Evolutionary conservation across 768 basidiomycete species (phyloP), one percentile per base, ranked within the genome.

Genomic region (Cantharellus cinnabarinus): DNA sequence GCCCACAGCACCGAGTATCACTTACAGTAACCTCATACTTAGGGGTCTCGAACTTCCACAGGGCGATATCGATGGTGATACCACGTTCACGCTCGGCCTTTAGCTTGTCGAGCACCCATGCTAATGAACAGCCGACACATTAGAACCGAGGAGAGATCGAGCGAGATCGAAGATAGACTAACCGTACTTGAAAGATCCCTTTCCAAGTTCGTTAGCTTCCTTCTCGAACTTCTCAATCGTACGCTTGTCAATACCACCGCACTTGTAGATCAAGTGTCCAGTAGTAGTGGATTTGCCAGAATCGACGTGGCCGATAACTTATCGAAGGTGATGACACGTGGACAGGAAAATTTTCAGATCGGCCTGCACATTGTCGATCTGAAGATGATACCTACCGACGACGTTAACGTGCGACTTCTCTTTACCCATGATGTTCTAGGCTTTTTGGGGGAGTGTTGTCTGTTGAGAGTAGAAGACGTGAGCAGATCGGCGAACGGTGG

Each of bases 1-100:
- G 59, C 20, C 44, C 10, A 48, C 29, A 29, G 35, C 52, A 54
- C 14, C 35, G 52, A 53, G 40, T 60, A 62, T 61, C 39, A 76
- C 85, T 61, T 73, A 89, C 88, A 50, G 88, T 90, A 68, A 95
- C 89, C 76, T 81, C 79, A 80, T 70, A 98, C 72, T 85, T 91
- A 71, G 94, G 93, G 65, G 95, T 99, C 78, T 99, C 95, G 83
- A 99, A 99, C 77, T 98, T 98, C 95, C 94, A 99, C 73, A 99
- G 89, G 64, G 94, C 94, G 73, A 99, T 99, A 80, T 99, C 94
- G 71, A 99, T 99, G 69, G 94, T 99, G 79, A 99, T 99, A 83
- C 95, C 95, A 83, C 95, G 94, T 81, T 99, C 95, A 77, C 95
- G 94, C 82, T 99, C 95, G 67, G 95, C 95, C 83, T 98, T 99